Evolutionary conservation across 768 basidiomycete species (phyloP), one percentile per base, ranked within the genome.

Genomic region (Atractiella rhizophila): DNA sequence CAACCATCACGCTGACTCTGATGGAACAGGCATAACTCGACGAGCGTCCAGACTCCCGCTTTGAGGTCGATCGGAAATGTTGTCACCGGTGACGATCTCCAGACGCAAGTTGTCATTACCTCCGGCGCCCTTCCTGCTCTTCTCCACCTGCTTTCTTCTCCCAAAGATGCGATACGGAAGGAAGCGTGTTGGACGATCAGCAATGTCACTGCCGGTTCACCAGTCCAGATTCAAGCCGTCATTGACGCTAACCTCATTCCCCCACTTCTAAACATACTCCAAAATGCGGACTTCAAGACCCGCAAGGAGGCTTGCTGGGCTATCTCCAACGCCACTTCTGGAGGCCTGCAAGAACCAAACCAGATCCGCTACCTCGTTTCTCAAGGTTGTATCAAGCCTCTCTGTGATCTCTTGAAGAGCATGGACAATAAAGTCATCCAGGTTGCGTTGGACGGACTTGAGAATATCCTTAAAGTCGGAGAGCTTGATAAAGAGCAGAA

Each of bases 131-230:
- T 98, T 19, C 77, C 85, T 4, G 91, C 91, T 5, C 71, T 98
- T 35, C 72, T 98, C 31, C 74, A 80, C 19, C 67, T 98, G 18
- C 67, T 98, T 40, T 83, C 80, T 2, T 94, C 86, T 19, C 81
- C 86, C 23, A 98, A 98, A 64, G 91, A 98, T 49, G 91, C 86
- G 35, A 98, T 98, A 55, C 71, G 88, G 54, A 98, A 98, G 66
- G 88, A 98, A 61, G 88, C 91, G 20, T 98, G 91, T 64, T 98
- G 91, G 91, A 98, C 91, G 15, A 96, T 98, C 55, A 91, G 83
- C 35, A 98, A 98, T 62, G 69, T 98, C 57, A 98, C 91, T 35
- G 91, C 91, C 28, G 91, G 91, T 34, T 82, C 79, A 35, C 82
- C 91, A 19, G 75, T 76, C 51, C 91, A 98, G 63, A 98, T 98